Evolutionary conservation across 441 rosid genomes (phyloP), one percentile per base, ranked within the genome.

Genomic region (Mallotus repandus): DNA sequence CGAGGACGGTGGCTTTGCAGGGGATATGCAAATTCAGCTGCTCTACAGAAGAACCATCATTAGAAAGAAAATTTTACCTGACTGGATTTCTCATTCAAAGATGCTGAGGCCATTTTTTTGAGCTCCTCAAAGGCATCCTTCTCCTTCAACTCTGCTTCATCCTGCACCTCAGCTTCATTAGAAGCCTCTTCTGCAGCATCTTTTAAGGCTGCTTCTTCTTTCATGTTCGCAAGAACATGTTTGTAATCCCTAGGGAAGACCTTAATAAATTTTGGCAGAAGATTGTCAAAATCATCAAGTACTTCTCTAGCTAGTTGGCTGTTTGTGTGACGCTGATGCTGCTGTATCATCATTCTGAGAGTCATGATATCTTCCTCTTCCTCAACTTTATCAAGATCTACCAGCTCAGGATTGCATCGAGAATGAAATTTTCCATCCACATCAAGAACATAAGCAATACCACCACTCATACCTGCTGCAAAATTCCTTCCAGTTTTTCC

Each of bases 391-490:
- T 97, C 99, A 71, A 97, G 97, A 88, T 97, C 99, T 60, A 97
- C 99, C 50, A 94, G 86, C 81, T 94, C 99, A 59, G 68, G 81
- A 73, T 97, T 97, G 88, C 99, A 97, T 56, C 99, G 87, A 12
- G 97, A 86, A 35, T 79, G 84, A 74, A 97, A 97, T 73, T 82
- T 93, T 16, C 93, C 94, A 74, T 94, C 99, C 50, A 80, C 79
- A 76, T 97, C 99, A 58, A 97, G 86, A 78, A 97, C 96, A 81
- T 93, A 97, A 67, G 99, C 99, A 71, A 93, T 62, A 76, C 99
- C 99, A 45, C 99, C 99, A 82, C 99, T 97, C 99, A 97, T 97
- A 72, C 99, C 99, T 11, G 99, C 99, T 74, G 99, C 99, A 77
- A 97, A 97, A 82, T 97, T 97, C 83, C 99, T 88, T 68, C 99